phyloP scores from a whole-genome alignment of 2,329 filamentous ascomycete genomes.

The Aureobasidium sp. region DNA sequence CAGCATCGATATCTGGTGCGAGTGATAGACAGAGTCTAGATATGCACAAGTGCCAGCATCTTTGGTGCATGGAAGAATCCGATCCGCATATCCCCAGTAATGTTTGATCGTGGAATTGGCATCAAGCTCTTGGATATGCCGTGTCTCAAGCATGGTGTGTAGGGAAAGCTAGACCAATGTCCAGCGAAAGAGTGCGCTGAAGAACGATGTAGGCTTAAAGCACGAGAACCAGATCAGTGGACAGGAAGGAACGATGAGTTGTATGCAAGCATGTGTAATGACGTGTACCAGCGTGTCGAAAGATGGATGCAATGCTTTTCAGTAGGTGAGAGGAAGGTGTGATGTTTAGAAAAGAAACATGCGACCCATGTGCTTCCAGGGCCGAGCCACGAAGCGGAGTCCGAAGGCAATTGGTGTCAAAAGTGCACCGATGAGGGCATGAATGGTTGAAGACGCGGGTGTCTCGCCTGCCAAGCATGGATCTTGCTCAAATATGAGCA shows the following conservation, averaged over 20 bases:
- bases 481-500: constrained; percentile 8
- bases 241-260: neutral
- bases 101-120: constrained; percentile 18
- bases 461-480: constrained; percentile 5
- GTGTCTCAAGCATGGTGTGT: constrained; percentile 7
- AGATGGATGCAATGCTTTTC: neutral
- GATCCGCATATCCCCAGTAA: constrained; percentile 50
- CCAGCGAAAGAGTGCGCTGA: neutral
- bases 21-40: constrained; percentile 46
- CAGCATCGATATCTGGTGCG: constrained; percentile 46
- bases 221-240: neutral
- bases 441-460: neutral
- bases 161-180: neutral
- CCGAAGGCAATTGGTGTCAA: neutral
- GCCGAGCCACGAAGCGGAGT: neutral
- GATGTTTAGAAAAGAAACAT: neutral
- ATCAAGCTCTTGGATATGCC: constrained; percentile 24
- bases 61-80: constrained; percentile 48
- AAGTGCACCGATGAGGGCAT: neutral
- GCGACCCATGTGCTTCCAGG: constrained; percentile 2
- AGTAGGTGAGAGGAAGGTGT: neutral
- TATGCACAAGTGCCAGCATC: constrained; percentile 51
- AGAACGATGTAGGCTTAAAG: neutral
- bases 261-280: neutral
- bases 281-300: neutral